A percentile compares a stretch with the other conserved stretches of the same genome.
Conservation (phyloP, 129 eudicot genomes). For the Helianthus annuus region DNA sequence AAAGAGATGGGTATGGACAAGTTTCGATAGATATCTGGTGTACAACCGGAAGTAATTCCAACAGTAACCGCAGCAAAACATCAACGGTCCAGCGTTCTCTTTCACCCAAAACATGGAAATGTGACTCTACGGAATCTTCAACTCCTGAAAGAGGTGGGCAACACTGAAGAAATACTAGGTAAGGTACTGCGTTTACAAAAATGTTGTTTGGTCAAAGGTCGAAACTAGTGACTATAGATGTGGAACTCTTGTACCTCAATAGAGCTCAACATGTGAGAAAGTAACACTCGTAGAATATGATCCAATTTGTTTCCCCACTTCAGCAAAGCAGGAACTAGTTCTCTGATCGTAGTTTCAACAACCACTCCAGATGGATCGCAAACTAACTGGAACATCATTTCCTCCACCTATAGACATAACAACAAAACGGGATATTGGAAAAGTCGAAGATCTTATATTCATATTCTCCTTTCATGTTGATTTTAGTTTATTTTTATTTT, state of each 20-base stretch:
- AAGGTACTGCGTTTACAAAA: constrained; percentile 31
- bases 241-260: constrained; percentile 60
- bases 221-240: not conserved
- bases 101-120: constrained; percentile 87
- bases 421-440: constrained; percentile 44
- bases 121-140: constrained; percentile 86
- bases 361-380: constrained; percentile 97
- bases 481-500: constrained; percentile 25
- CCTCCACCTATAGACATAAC: constrained; percentile 81
- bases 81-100: constrained; percentile 96
- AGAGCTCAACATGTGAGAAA: constrained; percentile 74
- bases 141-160: constrained; percentile 98
- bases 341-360: constrained; percentile 81
- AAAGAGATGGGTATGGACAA: constrained; percentile 71
- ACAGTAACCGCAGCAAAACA: constrained; percentile 71
- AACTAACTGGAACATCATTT: constrained; percentile 89
- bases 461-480: constrained; percentile 9
- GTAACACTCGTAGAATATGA: constrained; percentile 63
- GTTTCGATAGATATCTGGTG: constrained; percentile 74
- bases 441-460: constrained; percentile 19
- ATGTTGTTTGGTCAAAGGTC: not conserved
- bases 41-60: constrained; percentile 68
- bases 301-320: constrained; percentile 90
- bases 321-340: constrained; percentile 81
- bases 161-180: constrained; percentile 54